Evolutionary conservation across 2,329 filamentous ascomycete species (phyloP), one percentile per base, ranked within the genome.

Genomic region (Talaromyces pinophilus): DNA sequence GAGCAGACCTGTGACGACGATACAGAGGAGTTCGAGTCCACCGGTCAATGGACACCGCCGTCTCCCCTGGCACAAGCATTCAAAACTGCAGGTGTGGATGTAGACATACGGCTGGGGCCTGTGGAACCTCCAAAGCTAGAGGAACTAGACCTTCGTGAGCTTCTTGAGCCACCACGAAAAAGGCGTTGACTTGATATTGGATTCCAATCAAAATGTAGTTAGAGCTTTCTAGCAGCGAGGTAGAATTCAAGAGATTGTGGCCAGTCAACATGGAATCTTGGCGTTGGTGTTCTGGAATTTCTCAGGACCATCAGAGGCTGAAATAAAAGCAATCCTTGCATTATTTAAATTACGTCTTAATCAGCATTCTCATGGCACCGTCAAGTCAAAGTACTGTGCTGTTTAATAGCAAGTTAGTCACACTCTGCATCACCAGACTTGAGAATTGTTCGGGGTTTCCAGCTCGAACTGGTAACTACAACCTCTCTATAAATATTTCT

Each of bases 11-110:
- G 33, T n/a, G 46, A 62, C 33, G 22, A 19, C 59, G 59, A 62
- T 10, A 62, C 42, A 50, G 46, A 52, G 40, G 59, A 46, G n/a
- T 28, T 22, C 28, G 22, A 38, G 42, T 5, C 59, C 25, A 28
- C 25, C 28, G 42, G 59, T 62, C 59, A 48, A 40, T 60, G 57
- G 59, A 62, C 59, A 33, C 59, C 59, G 28, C 59, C 59, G 33
- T 52, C 42, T 62, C 46, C 59, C 33, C 42, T 62, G 13, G 46
- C 59, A 33, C 59, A 17, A 40, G 59, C 42, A 62, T 62, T 62
- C 46, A 38, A 62, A 40, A 48, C 25, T 50, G 28, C 42, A 62
- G 42, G 42, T 52, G 42, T 62, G 28, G 42, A 62, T 35, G 28
- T 62, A 52, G 5, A 62, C 13, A 25, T 62, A 38, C 52, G 28